Base-by-base conservation (phyloP, 2,329 filamentous ascomycete species). In the Sporothrix phasma region DNA sequence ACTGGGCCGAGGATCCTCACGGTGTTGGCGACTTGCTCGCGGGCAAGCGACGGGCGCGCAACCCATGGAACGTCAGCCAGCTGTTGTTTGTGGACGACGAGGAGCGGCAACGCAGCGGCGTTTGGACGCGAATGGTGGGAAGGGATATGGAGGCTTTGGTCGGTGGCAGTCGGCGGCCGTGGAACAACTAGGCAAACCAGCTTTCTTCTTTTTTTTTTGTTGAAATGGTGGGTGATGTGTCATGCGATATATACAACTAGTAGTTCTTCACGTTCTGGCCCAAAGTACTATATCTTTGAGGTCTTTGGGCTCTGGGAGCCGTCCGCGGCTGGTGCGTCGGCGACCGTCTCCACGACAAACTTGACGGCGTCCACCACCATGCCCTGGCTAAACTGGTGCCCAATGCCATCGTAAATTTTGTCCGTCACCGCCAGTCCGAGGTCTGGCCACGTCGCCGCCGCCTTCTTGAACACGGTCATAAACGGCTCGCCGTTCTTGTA, bases 361-460 rank as follows among this genome's bases (percentile, higher is more conserved):
- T 75, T 74, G 11, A 88, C 79, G 3, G 88, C 82, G 71, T 88
- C 87, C 66, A 76, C 75, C 31, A 85, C 79, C 90, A 94, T 93
- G 5, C 75, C 79, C 1, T 77, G 73, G 10, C 81, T 86, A 69
- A 90, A 91, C n/a, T 79, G 77, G 72, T 94, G 90, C 0, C 88
- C 87, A 0, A 86, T 79, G 0, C 83, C 86, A 1, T 84, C 79
- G 69, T 90, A 92, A 0, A 91, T 76, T 37, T 83, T 80, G 72
- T 92, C 85, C 60, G 86, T 81, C 5, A 92, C 72, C 41, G 77
- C 76, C 1, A 89, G 75, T 0, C 75, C 74, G 0, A 82, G 78
- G 19, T 86, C 82, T 2, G 78, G 76, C 81, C 79, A 87, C 6
- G 74, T 73, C 2, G 70, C 73, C 3, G 74, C 75, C 0, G 84